phyloP scores from a whole-genome alignment of 441 rosid species.

The Pelargonium fulgidum region DNA sequence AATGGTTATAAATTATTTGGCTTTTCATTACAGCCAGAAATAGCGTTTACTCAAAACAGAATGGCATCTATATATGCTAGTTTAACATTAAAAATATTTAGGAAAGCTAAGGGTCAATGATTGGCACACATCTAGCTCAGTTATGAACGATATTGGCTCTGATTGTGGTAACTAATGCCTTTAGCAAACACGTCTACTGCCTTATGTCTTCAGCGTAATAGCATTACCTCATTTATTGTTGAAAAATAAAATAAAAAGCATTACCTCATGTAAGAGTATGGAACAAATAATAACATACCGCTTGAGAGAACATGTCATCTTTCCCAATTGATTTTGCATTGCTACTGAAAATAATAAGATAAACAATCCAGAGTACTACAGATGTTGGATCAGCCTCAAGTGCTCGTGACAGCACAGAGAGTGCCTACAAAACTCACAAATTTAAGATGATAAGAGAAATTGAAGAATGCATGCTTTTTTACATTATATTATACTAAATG shows the following conservation, averaged over 20 bases:
- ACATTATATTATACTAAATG: constrained; percentile 6
- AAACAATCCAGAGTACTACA: constrained; percentile 74
- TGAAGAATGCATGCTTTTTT: constrained; percentile 3
- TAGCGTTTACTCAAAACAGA: neutral
- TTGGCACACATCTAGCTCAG: neutral
- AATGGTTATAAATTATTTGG: neutral
- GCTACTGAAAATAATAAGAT: constrained; percentile 60
- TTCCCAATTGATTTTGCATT: constrained; percentile 35
- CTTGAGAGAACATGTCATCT: constrained; percentile 65
- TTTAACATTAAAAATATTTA: neutral
- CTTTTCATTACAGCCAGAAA: neutral
- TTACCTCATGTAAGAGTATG: constrained; percentile 2
- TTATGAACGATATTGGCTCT: neutral
- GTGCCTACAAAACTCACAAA: constrained; percentile 55
- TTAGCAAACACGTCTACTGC: constrained; percentile 16
- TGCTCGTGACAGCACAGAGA: constrained; percentile 62
- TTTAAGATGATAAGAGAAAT: constrained; percentile 22
- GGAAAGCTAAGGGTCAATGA: neutral
- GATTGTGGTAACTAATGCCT: neutral
- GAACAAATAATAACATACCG: constrained; percentile 50
- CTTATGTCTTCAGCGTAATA: constrained; percentile 7
- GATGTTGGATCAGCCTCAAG: constrained; percentile 70
- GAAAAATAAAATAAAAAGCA: no score
- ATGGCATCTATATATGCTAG: neutral
- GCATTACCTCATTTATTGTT: constrained; percentile 8